A percentile compares a stretch with the other conserved stretches of the same genome.
phyloP scores from a whole-genome alignment of 1,139 yeast genomes.

The Yamadazyma trypodendri region DNA sequence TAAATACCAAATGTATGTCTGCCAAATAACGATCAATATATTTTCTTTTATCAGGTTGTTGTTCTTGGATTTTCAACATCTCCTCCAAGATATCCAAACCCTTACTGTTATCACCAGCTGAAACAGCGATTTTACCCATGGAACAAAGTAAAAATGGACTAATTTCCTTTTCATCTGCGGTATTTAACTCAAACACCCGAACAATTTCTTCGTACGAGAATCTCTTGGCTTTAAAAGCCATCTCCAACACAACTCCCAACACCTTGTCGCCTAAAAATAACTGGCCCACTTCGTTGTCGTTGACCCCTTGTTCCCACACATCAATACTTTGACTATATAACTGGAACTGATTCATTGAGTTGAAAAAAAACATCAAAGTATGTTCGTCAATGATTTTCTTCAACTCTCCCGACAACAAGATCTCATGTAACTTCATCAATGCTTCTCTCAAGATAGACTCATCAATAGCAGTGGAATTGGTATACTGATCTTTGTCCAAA shows the following conservation, averaged over 20 bases:
- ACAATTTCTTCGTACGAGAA: constrained; percentile 57
- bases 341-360: constrained; percentile 37
- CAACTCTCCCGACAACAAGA: constrained; percentile 33
- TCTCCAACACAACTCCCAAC: constrained; percentile 70
- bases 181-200: constrained; percentile 37
- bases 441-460: constrained; percentile 34
- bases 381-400: constrained; percentile 22
- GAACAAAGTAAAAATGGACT: constrained; percentile 32
- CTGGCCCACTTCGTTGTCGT: constrained; percentile 27
- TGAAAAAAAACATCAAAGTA: constrained; percentile 23
- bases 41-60: constrained; percentile 18
- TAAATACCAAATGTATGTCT: constrained; percentile 74
- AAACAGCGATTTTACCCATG: constrained; percentile 42
- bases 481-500: constrained; percentile 41
- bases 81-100: constrained; percentile 43
- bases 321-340: constrained; percentile 35
- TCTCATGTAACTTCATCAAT: constrained; percentile 33
- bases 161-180: constrained; percentile 19
- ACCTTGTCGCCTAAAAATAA: constrained; percentile 52
- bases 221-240: constrained; percentile 62
- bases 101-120: constrained; percentile 38
- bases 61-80: constrained; percentile 15
- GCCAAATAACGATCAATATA: constrained; percentile 21
- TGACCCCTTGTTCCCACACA: constrained; percentile 46
- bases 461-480: constrained; percentile 24